Evolutionary conservation across 2,329 filamentous ascomycete genomes (phyloP).

Genomic region (Fusarium lyarnte): DNA sequence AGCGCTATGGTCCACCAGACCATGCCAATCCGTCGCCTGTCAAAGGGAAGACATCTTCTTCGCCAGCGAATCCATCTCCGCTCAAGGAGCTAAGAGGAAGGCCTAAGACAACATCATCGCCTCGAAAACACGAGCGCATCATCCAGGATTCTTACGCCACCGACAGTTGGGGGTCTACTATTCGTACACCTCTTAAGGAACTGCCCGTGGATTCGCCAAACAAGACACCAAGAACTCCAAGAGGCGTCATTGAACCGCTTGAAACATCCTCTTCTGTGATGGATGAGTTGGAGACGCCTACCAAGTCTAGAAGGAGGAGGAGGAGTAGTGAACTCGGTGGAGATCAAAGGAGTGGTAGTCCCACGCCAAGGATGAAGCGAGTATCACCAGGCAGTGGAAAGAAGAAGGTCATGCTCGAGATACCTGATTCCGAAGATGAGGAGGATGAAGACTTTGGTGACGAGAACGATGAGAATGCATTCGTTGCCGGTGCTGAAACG

Average conservation of each 20-base stretch:
- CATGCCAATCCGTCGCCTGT: conserved; percentile 50
- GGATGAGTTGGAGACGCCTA: conserved; percentile 40
- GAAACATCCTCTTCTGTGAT: conserved; percentile 37
- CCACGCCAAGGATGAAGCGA: conserved; percentile 36
- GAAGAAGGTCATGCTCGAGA: conserved; percentile 47
- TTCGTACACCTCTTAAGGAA: conserved; percentile 36
- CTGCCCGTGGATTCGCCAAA: conserved; percentile 23
- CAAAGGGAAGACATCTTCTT: conserved; percentile 48
- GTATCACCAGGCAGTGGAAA: conserved; percentile 31
- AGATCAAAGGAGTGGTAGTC: conserved; percentile 22
- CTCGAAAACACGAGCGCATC: conserved; percentile 44
- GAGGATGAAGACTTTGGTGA: conserved; percentile 43
- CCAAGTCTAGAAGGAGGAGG: conserved; percentile 32
- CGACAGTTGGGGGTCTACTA: conserved; percentile 44
- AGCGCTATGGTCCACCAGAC: conserved; percentile 50
- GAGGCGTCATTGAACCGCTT: conserved; percentile 11
- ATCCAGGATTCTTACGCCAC: conserved; percentile 59
- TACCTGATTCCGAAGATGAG: conserved; percentile 62
- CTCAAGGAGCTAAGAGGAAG: conserved; percentile 37
- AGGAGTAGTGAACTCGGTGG: conserved; percentile 36
- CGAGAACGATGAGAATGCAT: conserved; percentile 29
- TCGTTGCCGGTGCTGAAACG: conserved; percentile 47
- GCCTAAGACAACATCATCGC: conserved; percentile 29
- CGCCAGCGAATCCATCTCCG: conserved; percentile 34
- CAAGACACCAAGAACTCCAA: conserved; percentile 21